These are phyloP conservation scores for Priceomyces haplophilus DNA, from an alignment of 805 yeast genomes.

Conservation along the genomic window DNA sequence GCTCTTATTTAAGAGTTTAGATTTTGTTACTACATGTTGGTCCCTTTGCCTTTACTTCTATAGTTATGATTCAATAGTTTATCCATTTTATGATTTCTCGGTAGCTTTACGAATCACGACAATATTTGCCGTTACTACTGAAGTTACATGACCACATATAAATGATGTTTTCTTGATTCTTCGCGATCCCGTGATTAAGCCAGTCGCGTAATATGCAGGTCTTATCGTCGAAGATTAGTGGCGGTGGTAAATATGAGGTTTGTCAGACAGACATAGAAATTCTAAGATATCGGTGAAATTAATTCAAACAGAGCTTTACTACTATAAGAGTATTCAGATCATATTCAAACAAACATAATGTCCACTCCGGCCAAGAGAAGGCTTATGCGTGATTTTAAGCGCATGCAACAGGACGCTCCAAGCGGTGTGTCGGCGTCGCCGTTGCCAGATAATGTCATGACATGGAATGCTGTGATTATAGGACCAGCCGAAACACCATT, in stretches of 20 bases:
- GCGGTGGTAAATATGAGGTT: neutral
- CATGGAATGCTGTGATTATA: slow-evolving; percentile 96
- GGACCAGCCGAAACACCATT: slow-evolving; percentile 98
- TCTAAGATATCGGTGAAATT: neutral
- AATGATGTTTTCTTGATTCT: too few relatives aligned
- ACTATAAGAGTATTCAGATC: neutral
- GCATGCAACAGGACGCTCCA: slow-evolving; percentile 98
- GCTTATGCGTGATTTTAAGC: slow-evolving; percentile 96
- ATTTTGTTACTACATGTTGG: neutral
- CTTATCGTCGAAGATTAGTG: neutral
- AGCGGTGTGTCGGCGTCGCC: slow-evolving; percentile 98
- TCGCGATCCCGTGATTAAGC: neutral
- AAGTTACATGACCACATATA: too few relatives aligned
- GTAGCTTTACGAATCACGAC: too few relatives aligned
- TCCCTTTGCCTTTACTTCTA: neutral
- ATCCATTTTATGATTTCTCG: too few relatives aligned
- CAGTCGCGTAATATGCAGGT: neutral
- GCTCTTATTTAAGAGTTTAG: slow-evolving; percentile 1
- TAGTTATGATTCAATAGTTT: neutral
- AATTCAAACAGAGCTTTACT: neutral
- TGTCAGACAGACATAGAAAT: neutral
- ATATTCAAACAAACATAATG: slow-evolving; percentile 42
- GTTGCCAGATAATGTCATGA: slow-evolving; percentile 93
- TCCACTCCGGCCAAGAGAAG: slow-evolving; percentile 99
- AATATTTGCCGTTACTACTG: too few relatives aligned